A percentile compares a stretch with the other conserved stretches of the same genome.
Conservation (phyloP, 2,329 filamentous ascomycete species). For the Calycina marina region DNA sequence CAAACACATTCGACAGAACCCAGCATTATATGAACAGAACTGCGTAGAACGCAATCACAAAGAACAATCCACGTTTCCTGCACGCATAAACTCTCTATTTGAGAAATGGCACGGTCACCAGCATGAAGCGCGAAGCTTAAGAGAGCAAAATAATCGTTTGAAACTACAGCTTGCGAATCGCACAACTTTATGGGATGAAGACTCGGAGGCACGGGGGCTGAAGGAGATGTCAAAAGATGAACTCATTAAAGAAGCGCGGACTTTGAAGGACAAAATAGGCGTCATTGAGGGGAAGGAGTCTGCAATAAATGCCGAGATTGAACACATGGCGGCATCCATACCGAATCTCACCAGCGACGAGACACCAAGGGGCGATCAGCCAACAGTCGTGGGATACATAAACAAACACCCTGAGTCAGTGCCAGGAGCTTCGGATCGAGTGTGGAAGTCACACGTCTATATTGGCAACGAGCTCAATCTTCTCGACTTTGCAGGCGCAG, state of each 20-base stretch:
- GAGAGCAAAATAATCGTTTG: constrained; percentile 52
- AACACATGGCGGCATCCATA: constrained; percentile 58
- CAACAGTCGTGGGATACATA: constrained; percentile 59
- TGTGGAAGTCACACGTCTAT: constrained; percentile 65
- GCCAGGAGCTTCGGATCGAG: constrained; percentile 21
- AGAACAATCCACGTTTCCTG: constrained; percentile 36
- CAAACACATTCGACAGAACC: constrained; percentile 79
- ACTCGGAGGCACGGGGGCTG: constrained; percentile 13
- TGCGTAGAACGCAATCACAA: constrained; percentile 76
- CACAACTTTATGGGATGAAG: constrained; percentile 29
- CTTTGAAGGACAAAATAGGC: constrained; percentile 47
- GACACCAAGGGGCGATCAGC: constrained; percentile 57
- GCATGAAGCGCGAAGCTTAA: constrained; percentile 40
- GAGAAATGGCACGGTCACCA: constrained; percentile 46
- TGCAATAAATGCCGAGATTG: constrained; percentile 49
- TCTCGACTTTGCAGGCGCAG: constrained; percentile 76
- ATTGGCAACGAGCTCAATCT: constrained; percentile 77
- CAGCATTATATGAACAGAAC: constrained; percentile 66
- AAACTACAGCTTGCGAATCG: constrained; percentile 42
- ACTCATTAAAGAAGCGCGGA: constrained; percentile 48
- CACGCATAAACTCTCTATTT: constrained; percentile 39
- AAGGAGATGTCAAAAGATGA: constrained; percentile 29
- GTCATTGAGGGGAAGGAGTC: constrained; percentile 47
- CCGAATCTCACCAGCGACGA: constrained; percentile 72
- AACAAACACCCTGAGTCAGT: constrained; percentile 46